Percentiles rank a stretch among this genome's conserved stretches.
These are phyloP conservation scores for Syncephalastrum racemosum DNA, from an alignment of 371 early-diverging fungal species.

Conservation along the genomic window DNA sequence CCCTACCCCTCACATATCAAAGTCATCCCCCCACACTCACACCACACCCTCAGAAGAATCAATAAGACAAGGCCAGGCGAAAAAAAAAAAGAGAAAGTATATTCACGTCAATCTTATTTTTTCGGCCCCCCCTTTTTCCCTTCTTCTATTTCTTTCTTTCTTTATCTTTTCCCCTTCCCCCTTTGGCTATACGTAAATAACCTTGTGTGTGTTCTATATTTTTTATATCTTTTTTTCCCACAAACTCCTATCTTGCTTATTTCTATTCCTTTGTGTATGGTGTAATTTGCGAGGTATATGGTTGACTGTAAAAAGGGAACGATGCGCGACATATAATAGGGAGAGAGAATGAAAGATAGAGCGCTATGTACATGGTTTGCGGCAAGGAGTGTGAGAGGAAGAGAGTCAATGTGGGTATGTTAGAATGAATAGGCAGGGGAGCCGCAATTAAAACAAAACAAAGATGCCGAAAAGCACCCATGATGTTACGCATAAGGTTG, in stretches of 20 bases:
- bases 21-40: too few species aligned
- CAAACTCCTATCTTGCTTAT: conserved; percentile 5
- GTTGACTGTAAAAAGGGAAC: background rate
- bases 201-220: conserved; percentile 8
- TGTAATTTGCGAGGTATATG: conserved; percentile 3
- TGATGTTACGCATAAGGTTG: conserved; percentile 35
- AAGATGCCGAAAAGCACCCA: conserved; percentile 54
- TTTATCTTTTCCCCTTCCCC: conserved; percentile 4
- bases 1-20: too few species aligned
- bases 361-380: conserved; percentile 1
- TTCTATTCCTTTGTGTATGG: conserved; percentile 9
- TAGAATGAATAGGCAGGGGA: background rate
- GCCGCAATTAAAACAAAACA: conserved; percentile 19
- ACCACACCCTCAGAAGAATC: too few species aligned
- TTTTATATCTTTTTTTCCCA: conserved; percentile 7
- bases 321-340: background rate
- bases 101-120: background rate
- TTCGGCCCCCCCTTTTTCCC: conserved; percentile 3
- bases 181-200: conserved; percentile 3
- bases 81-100: conserved; percentile 1
- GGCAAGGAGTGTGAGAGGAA: background rate
- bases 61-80: background rate
- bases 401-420: too few species aligned
- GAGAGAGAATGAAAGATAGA: background rate
- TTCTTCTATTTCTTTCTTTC: conserved; percentile 5